Evolutionary conservation across 2,329 filamentous ascomycete species (phyloP), one percentile per base, ranked within the genome.

Genomic region (Penicillium sp.): DNA sequence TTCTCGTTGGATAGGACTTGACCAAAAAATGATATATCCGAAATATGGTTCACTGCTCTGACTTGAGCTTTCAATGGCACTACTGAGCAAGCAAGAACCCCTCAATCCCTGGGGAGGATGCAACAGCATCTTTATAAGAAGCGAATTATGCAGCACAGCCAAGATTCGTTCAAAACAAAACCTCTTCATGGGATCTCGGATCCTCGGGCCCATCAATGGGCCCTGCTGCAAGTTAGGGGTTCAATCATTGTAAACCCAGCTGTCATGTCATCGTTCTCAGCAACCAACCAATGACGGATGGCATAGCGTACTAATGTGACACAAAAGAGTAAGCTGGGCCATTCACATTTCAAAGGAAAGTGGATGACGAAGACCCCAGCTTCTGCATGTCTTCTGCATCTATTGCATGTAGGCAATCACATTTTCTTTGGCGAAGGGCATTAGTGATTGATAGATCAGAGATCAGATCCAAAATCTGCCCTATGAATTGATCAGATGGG

Each of bases 201-300:
- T 58, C 21, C 50, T 35, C 52, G 45, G 45, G 46, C 51, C 50
- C 49, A 41, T 48, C 19, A 46, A 38, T 51, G n/a, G 40, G 13
- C 21, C 38, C 37, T 53, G 25, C 33, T 48, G 55, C 29, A 57
- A 42, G 55, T 2, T 41, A 57, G 47, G 57, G 57, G 56, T 54
- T 50, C 56, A 54, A 61, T 61, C 60, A 62, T 67, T 64, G 29
- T 25, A 41, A 64, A 65, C 45, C 33, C 46, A 60, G 46, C 61
- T 62, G 64, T 64, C 62, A 67, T 60, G 65, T 60, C 61, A 66
- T 62, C 47, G 52, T 47, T 61, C 40, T 50, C 54, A 52, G 19
- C 9, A n/a, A 43, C 15, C 17, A 21, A 23, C 54, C 54, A 56
- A 52, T 56, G 23, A 13, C 2, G 2, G 10, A 51, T n/a, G 21